Percentiles rank a stretch among this genome's conserved stretches.
Conservation (phyloP, 2,329 filamentous ascomycete species). For the Fusarium papillatum region DNA sequence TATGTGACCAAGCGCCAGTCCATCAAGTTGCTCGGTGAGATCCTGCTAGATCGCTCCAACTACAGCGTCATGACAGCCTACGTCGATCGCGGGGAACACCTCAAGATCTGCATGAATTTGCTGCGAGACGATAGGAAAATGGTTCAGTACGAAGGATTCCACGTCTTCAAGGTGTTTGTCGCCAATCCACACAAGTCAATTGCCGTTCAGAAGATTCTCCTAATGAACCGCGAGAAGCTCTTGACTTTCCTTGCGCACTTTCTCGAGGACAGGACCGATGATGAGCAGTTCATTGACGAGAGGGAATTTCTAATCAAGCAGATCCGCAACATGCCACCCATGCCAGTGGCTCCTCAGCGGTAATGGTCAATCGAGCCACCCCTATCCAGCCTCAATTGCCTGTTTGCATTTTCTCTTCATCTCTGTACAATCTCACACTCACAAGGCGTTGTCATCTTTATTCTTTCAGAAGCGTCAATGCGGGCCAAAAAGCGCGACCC, state of each 20-base stretch:
- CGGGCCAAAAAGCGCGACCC: conserved; percentile 22
- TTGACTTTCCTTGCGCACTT: conserved; percentile 92
- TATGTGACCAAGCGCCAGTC: conserved; percentile 99
- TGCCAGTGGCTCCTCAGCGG: conserved; percentile 67
- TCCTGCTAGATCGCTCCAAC: conserved; percentile 93
- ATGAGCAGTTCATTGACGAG: conserved; percentile 99
- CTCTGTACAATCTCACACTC: conserved; percentile 26
- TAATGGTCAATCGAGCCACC: conserved; percentile 34
- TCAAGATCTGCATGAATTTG: conserved; percentile 99
- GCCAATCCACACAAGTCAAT: conserved; percentile 99
- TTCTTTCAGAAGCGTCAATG: conserved; percentile 13
- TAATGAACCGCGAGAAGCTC: conserved; percentile 95
- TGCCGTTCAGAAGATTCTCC: conserved; percentile 93
- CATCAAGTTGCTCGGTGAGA: conserved; percentile 96
- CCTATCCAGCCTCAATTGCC: neutral
- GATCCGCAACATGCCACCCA: conserved; percentile 78
- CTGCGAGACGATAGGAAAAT: conserved; percentile 96
- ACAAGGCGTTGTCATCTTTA: conserved; percentile 25
- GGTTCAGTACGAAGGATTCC: conserved; percentile 99
- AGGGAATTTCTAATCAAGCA: conserved; percentile 97
- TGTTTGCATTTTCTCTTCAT: neutral
- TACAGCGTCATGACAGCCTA: conserved; percentile 99
- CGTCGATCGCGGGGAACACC: conserved; percentile 93
- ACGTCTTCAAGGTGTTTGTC: conserved; percentile 99
- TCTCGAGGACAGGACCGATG: conserved; percentile 93